Base-by-base conservation (phyloP, 768 basidiomycete species). In the Auricularia heimuer region DNA sequence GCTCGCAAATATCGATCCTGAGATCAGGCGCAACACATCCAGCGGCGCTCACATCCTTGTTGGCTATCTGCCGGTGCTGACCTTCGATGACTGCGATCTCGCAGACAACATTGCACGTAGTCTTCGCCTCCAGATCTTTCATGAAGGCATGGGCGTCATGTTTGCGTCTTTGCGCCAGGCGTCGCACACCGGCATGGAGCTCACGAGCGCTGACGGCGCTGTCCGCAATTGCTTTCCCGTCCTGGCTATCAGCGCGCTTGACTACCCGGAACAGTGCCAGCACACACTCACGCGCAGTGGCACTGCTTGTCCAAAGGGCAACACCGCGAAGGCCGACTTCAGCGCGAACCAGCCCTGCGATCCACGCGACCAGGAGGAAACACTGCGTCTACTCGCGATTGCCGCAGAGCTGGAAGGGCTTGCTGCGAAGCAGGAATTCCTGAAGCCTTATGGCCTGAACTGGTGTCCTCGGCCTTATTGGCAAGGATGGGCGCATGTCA, bases 1-100 rank as follows among this genome's bases (percentile, higher is more conserved):
- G 12, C 69, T 70, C 42, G 29, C 45, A 63, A 33, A 39, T 54
- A 56, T 56, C 54, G 54, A 11, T 8, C 10, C 54, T 3, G 54
- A 56, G 21, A 21, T 21, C 8, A 11, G 29, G 21, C 29, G 10
- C 12, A 56, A 56, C 21, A 10, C 21, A 1, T 56, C 54, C 42
- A 35, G 36, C 29, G 44, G 21, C 24, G 65, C 47, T 0, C 60
- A 66, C 4, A 54, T 69, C 10, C 62, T 68, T 6, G 33, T 12
- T 39, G 39, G 8, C 7, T 12, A 8, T 8, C 39, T 39, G 12
- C 39, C 39, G 8, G 39, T 39, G 1, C 8, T 39, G 39, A 39
- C 7, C 39, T 12, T 39, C 39, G 12, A 39, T 7, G 39, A 12
- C 3, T 12, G 8, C 1, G 8, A 8, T 39, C 8, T 39, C 39